phyloP scores from a whole-genome alignment of 2,329 filamentous ascomycete genomes.

The Xylaria sp. region DNA sequence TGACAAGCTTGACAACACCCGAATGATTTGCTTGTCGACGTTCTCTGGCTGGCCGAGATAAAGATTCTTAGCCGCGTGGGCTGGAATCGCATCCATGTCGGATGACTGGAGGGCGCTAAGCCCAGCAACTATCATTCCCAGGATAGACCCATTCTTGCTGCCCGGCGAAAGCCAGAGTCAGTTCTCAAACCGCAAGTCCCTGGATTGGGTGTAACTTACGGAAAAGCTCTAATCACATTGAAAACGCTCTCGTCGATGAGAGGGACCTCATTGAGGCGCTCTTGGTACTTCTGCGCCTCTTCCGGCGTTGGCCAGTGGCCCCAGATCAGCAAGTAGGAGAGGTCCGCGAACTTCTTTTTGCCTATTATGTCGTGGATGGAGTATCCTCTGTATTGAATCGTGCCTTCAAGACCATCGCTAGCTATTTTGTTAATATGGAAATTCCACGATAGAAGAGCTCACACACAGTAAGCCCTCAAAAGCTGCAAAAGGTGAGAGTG shows the following conservation, averaged over 20 bases:
- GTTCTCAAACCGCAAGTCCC: not conserved
- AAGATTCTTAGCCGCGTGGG: constrained; percentile 36
- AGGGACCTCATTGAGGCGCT: constrained; percentile 36
- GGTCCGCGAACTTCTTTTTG: constrained; percentile 35
- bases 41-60: constrained; percentile 37
- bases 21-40: constrained; percentile 38
- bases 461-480: not conserved
- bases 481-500: not conserved
- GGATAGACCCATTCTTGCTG: constrained; percentile 39
- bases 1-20: constrained; percentile 37
- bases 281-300: constrained; percentile 30
- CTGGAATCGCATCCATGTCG: constrained; percentile 36
- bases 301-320: constrained; percentile 33
- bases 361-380: constrained; percentile 38
- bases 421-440: constrained; percentile 1
- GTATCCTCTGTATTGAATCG: constrained; percentile 36
- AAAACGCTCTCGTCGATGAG: constrained; percentile 32
- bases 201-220: constrained; percentile 20
- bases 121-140: constrained; percentile 40
- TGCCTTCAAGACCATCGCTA: constrained; percentile 34
- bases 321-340: constrained; percentile 39
- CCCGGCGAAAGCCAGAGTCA: constrained; percentile 6
- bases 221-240: constrained; percentile 35
- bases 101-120: constrained; percentile 36
- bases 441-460: not conserved